Evolutionary conservation across 2,329 filamentous ascomycete genomes (phyloP), one percentile per base, ranked within the genome.

Genomic region (Corinectria fuckeliana): DNA sequence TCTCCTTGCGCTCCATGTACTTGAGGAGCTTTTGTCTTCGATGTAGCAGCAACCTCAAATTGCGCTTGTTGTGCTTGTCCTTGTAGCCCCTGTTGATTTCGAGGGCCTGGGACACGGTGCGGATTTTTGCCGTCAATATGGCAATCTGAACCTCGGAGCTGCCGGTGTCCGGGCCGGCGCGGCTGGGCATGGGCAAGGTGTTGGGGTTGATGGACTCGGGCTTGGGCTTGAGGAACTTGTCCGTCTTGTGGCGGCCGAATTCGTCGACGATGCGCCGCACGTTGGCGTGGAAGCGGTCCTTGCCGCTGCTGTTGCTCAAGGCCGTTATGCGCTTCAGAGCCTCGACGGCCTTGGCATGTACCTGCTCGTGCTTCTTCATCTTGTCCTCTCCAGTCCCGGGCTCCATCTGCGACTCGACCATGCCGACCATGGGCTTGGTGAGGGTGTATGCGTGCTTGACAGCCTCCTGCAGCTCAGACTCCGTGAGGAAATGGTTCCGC

Each of bases 61-160:
- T 96, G 60, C 93, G 85, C 85, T 96, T 97, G 80, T 97, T 97
- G 75, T 92, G 86, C 81, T 96, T 97, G 74, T 99, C 95, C 74
- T 90, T 92, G 75, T 90, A 86, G 5, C 90, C 91, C 67, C 81
- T 78, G 60, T 87, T 85, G 39, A 80, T 82, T 71, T 90, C 83
- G 50, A 97, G 77, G 65, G 89, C 88, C 67, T 90, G 83, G 14
- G 91, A 89, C 49, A 99, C 76, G 21, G 90, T 88, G 63, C 92
- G 84, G 74, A 99, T 99, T 84, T 97, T 98, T 57, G 92, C 86
- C 3, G 95, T 99, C 74, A 99, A 77, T 69, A 99, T 96, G 44
- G 93, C 93, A 66, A 96, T 92, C 81, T 99, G 95, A n/a, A 99
- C 96, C 78, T 99, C 95, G 6, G 92, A 92, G 69, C 92, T 96